These are phyloP conservation scores for Thelephora aurantiotincta DNA, from an alignment of 768 basidiomycete genomes.

Conservation along the genomic window DNA sequence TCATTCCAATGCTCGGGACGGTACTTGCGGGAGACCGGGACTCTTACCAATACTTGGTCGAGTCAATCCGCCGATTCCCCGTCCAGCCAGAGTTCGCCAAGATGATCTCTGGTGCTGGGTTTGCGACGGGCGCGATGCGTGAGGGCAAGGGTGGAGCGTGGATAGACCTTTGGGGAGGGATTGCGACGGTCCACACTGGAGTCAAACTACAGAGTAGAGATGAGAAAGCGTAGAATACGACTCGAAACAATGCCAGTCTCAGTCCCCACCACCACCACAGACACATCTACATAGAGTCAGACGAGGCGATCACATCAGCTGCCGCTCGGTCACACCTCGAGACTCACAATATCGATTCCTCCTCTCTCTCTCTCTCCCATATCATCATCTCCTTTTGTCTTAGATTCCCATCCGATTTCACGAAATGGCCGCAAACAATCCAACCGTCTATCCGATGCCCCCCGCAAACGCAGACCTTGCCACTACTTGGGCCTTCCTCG, in stretches of 20 bases:
- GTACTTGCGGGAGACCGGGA: conserved; percentile 90
- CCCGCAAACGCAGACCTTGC: conserved; percentile 52
- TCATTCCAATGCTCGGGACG: conserved; percentile 92
- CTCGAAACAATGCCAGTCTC: too few species aligned
- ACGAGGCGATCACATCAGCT: too few species aligned
- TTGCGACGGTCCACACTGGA: conserved; percentile 74
- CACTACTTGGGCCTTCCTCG: conserved; percentile 81
- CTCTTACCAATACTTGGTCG: conserved; percentile 95
- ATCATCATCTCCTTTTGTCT: not conserved
- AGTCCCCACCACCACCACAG: too few species aligned
- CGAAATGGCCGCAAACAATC: not conserved
- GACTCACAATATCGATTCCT: too few species aligned
- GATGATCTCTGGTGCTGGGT: conserved; percentile 82
- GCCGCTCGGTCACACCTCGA: too few species aligned
- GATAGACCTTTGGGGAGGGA: conserved; percentile 77
- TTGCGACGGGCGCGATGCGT: conserved; percentile 42
- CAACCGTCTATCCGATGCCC: conserved; percentile 29
- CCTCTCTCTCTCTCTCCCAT: too few species aligned
- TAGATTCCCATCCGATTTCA: not conserved
- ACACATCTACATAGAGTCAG: too few species aligned
- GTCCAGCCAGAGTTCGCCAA: conserved; percentile 74
- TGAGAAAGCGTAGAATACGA: not conserved
- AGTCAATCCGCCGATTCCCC: conserved; percentile 92
- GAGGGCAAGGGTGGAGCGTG: conserved; percentile 75
- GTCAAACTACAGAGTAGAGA: conserved; percentile 46